Evolutionary conservation across 2,329 filamentous ascomycete genomes (phyloP).

Genomic region (Xylariaceae sp.): DNA sequence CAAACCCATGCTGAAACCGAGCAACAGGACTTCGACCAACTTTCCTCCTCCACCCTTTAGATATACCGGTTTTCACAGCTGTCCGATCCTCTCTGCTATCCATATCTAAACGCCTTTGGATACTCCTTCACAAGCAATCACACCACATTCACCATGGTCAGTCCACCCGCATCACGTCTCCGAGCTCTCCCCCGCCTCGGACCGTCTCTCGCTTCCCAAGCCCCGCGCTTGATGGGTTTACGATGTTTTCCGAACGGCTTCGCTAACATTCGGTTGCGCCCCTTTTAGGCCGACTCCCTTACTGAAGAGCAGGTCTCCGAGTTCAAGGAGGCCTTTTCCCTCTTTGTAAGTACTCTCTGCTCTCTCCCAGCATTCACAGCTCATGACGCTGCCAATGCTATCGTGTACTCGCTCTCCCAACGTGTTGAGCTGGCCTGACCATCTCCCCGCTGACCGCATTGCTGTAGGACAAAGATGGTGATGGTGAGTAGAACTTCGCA

Average conservation of each 20-base stretch:
- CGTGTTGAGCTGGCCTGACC: constrained; percentile 16
- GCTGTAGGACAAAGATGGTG: constrained; percentile 76
- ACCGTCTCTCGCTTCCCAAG: constrained; percentile 23
- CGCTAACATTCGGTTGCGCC: constrained; percentile 21
- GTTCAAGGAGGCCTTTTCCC: constrained; percentile 99
- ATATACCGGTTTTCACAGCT: neutral
- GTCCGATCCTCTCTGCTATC: neutral
- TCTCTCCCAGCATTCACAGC: neutral
- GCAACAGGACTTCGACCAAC: constrained; percentile 5
- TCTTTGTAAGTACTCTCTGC: constrained; percentile 73
- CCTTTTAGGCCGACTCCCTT: constrained; percentile 81
- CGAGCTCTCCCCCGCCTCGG: constrained; percentile 15
- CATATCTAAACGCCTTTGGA: neutral
- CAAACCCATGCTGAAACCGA: constrained; percentile 7
- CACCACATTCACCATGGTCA: constrained; percentile 16
- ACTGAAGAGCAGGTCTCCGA: constrained; percentile 99
- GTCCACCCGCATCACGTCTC: neutral
- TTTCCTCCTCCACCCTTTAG: constrained; percentile 9
- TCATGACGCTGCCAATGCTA: neutral
- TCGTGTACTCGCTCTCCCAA: neutral
- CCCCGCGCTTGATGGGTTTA: constrained; percentile 19
- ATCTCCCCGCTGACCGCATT: constrained; percentile 21
- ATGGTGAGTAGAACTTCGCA: constrained; percentile 57
- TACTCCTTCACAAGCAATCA: constrained; percentile 11
- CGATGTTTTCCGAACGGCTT: constrained; percentile 5